Base-by-base conservation (phyloP, 140 eudicot species). In the Anethum foeniculum region DNA sequence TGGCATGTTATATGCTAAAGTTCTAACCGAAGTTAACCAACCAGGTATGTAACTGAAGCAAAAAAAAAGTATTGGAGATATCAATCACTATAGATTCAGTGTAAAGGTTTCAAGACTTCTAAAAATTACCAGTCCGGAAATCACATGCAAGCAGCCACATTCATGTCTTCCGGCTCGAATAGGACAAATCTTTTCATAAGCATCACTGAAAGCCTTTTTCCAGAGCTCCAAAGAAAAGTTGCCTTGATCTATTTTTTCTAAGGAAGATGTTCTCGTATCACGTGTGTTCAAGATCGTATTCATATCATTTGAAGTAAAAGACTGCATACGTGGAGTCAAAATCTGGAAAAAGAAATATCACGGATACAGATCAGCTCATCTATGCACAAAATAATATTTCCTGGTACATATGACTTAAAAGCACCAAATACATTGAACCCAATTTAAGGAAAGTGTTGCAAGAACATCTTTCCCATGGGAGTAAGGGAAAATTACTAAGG, bases 141-240 rank as follows among this genome's bases (percentile, higher is more conserved):
- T 90, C 80, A 95, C 82, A n/a, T 91, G 97, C 82, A 95, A 85
- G 86, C 97, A 95, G 48, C 97, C 97, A 76, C 99, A 95, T 68
- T 92, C 97, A 56, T 95, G 99, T 71, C 99, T 97, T 72, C 84
- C 97, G n/a, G 93, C 97, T 83, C 97, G 90, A 79, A 92, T 87
- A 79, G 99, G 97, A 82, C 99, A 95, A 30, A 95, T 86, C 82
- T 93, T 88, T 89, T 95, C 99, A 86, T 97, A 89, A 71, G 99
- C 95, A 81, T 95, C 97, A 93, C 83, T 86, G 89, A 95, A 91
- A 82, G 99, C 97, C 85, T 88, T 89, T 82, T 90, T 90, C 99
- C 99, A 95, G 49, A 90, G 97, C 86, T 95, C 97, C 83, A 90
- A 72, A 49, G 97, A 95, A 74, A 86, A 87, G 80, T 87, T 89